Evolutionary conservation across 345 rosid species (phyloP), one percentile per base, ranked within the genome.

Genomic region (Luvunga scandens): DNA sequence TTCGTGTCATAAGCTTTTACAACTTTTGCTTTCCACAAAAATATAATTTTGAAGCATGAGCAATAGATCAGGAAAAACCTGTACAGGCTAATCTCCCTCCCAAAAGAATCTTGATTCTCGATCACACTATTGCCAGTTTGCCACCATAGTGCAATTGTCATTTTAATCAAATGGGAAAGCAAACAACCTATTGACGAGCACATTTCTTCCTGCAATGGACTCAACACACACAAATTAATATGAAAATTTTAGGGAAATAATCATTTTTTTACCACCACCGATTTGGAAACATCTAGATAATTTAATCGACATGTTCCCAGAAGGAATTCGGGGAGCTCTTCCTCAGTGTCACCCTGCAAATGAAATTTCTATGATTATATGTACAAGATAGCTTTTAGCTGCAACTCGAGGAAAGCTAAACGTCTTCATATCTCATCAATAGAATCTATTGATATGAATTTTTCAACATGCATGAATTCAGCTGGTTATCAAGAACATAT

Each of bases 261-360:
- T 83, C 81, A 80, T 78, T 72, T 71, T 84, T 83, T 71, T 28
- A 75, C 89, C 72, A 39, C 72, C 14, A 78, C 80, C 24, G 98
- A 78, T 85, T 94, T 96, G 7, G 93, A 76, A 21, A 56, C 87
- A 70, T 96, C 98, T 1, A 94, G 87, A 83, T 85, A 75, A 75
- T 88, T 91, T 16, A 96, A 86, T 66, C 98, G 87, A 81, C 98
- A 91, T 19, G 98, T 92, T 66, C 99, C 99, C 0, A 96, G 82
- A 22, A 96, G 86, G 77, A 76, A 55, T 78, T 97, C 99, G 10
- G 99, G 99, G 22, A 97, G 91, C 82, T 97, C 99, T 68, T 93
- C 98, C 71, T 82, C 89, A 2, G 90, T 87, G 82, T 97, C 92
- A 33, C 90, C 98, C 98, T 96, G 84, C 81, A 86, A 31, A 64